These are phyloP conservation scores for Paramecium biaurelia DNA, from an alignment of 73 alveolate genomes.

Conservation along the genomic window DNA sequence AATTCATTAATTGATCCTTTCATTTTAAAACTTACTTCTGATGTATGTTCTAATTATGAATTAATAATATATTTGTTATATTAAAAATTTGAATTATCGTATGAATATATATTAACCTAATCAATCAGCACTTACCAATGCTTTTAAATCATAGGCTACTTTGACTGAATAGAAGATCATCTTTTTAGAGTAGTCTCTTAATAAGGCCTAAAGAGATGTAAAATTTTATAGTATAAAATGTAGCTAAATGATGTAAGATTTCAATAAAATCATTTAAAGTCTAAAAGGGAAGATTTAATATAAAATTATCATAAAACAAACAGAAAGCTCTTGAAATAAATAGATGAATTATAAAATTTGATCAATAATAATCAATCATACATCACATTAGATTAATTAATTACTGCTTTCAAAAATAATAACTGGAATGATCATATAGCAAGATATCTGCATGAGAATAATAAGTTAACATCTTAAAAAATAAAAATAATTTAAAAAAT, in stretches of 20 bases:
- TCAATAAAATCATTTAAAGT: constrained; percentile 27
- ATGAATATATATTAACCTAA: neutral
- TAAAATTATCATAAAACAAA: neutral
- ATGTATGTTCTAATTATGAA: neutral
- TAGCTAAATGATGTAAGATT: constrained; percentile 29
- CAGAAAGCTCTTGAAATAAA: neutral
- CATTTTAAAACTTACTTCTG: neutral
- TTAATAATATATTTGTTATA: neutral
- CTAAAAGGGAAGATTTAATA: neutral
- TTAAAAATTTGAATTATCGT: neutral
- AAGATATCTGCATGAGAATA: neutral
- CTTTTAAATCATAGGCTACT: neutral
- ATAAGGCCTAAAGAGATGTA: constrained; percentile 24
- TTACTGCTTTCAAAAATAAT: neutral
- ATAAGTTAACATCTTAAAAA: neutral
- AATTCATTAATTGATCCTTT: neutral
- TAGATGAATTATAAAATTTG: neutral
- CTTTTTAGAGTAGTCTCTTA: neutral
- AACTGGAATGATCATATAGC: neutral
- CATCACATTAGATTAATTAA: neutral
- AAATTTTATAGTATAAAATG: neutral
- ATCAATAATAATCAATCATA: neutral
- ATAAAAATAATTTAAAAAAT: neutral
- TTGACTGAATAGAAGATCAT: neutral
- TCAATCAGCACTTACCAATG: neutral